Evolutionary conservation across 2,329 filamentous ascomycete species (phyloP).

Genomic region (Fusarium marasasianum): DNA sequence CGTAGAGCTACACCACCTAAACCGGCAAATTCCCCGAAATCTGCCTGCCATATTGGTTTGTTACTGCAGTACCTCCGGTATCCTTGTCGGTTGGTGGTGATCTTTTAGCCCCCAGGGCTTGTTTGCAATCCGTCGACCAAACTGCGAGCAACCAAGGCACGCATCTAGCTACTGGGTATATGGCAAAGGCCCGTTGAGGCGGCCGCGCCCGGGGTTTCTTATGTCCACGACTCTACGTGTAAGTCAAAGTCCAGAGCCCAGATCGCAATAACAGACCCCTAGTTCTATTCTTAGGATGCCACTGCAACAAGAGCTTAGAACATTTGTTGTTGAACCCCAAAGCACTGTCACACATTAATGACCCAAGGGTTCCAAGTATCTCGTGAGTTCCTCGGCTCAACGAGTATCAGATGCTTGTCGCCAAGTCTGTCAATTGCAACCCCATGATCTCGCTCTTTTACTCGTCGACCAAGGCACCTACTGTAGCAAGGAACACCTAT

Average conservation of each 20-base stretch:
- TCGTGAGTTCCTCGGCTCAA: conserved; percentile 1
- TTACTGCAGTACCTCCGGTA: conserved; percentile 2
- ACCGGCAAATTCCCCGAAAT: conserved; percentile 14
- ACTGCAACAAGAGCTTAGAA: background rate
- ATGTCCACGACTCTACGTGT: background rate
- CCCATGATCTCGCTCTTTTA: background rate
- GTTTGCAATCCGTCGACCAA: background rate
- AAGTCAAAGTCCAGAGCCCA: background rate
- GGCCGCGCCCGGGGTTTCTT: background rate
- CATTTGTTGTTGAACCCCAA: background rate
- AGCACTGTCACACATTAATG: background rate
- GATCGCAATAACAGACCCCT: background rate
- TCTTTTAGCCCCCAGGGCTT: background rate
- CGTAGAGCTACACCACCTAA: background rate
- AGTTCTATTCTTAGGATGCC: background rate
- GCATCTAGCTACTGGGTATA: background rate
- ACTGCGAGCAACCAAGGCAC: background rate
- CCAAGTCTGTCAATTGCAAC: conserved; percentile 3
- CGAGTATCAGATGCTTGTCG: conserved; percentile 9
- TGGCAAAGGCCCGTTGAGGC: background rate
- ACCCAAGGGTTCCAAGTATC: background rate
- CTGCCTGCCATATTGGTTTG: conserved; percentile 33
- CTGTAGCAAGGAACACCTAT: background rate
- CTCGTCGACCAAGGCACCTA: background rate
- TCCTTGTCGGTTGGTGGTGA: conserved; percentile 11